Evolutionary conservation across 768 basidiomycete species (phyloP), one percentile per base, ranked within the genome.

Genomic region (Lepiota subincarnata): DNA sequence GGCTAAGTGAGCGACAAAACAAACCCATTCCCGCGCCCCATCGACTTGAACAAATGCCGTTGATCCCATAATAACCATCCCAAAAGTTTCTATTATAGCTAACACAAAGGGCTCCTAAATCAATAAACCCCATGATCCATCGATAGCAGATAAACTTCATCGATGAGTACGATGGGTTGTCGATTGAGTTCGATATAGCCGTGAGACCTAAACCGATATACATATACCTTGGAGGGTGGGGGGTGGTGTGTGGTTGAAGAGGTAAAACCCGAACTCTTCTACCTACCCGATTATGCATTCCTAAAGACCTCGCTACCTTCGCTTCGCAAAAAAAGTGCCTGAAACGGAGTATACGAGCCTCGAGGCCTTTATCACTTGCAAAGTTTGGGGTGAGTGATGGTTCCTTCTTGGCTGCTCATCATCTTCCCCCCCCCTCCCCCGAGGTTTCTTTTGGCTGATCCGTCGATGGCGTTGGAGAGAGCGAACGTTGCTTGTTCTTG

Each of bases 141-240:
- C 45, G 45, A 47, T 47, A 47, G 45, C 19, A 47, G 45, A 47
- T 46, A n/a, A 18, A 24, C 24, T 5, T 31, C 31, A 47, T 47
- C 35, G 19, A 31, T 31, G 45, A 22, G 35, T 34, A n/a, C 16
- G 31, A 35, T 34, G 24, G n/a, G 44, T 28, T 28, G 44, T n/a
- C 45, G 45, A 28, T 31, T 7, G 31, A n/a, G n/a, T n/a, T 31
- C 31, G 31, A 47, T 47, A 47, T 47, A 47, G 45, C 45, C 45
- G 45, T 47, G 45, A 47, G 45, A 47, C 26, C 24, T 14, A 16
- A 28, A 4, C 12, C n/a, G 26, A n/a, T 45, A 28, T 31, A 28
- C 31, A 47, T 26, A 18, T 35, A 47, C 31, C 45, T 16, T 2
- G 24, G n/a, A 26, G 13, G 13, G n/a, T 24, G 24, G 24, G 24